Base-by-base conservation (phyloP, 2,329 filamentous ascomycete genomes). In the Exophiala spinifera region DNA sequence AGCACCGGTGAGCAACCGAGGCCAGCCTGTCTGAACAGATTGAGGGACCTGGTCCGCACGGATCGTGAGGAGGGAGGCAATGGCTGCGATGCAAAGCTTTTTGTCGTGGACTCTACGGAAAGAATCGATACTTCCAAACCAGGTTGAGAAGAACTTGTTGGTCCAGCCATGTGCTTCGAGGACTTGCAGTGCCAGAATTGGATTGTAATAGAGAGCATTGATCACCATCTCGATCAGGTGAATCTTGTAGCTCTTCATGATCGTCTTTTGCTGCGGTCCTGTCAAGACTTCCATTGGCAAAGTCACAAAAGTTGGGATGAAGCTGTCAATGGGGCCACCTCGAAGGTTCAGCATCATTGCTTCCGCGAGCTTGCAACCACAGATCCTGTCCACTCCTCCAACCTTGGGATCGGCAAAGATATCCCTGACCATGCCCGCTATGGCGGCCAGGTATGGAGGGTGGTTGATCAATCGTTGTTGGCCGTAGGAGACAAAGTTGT, bases 171-270 rank as follows among this genome's bases (percentile, higher is more conserved):
- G 92, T 49, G 80, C 76, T 75, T 99, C 94, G n/a, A 99, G 81
- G 34, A 96, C 84, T 59, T 91, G 86, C 19, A 99, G 81, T 20
- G 91, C 82, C 56, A 96, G 79, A 42, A 87, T 74, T 1, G 94
- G 91, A 76, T 96, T 96, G 79, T 99, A 99, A 79, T 97, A 95
- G 65, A 97, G 91, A 51, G 89, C 85, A 73, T 97, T 97, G 78
- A 99, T 96, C 55, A 99, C 85, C 85, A 99, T 95, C 75, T 99
- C 94, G 88, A 99, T 95, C 42, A 99, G 76, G 70, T 99, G 92
- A 51, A 97, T 91, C 66, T 89, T 87, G 72, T 96, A 95, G 2
- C 89, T 91, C 78, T 95, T 96, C 25, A 64, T 50, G 14, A 61
- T 57, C 64, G 95, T 86, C 73, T 91, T 91, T 48, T 89, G 78